Evolutionary conservation across 345 rosid species (phyloP), one percentile per base, ranked within the genome.

Genomic region (Cochlearia excelsa): DNA sequence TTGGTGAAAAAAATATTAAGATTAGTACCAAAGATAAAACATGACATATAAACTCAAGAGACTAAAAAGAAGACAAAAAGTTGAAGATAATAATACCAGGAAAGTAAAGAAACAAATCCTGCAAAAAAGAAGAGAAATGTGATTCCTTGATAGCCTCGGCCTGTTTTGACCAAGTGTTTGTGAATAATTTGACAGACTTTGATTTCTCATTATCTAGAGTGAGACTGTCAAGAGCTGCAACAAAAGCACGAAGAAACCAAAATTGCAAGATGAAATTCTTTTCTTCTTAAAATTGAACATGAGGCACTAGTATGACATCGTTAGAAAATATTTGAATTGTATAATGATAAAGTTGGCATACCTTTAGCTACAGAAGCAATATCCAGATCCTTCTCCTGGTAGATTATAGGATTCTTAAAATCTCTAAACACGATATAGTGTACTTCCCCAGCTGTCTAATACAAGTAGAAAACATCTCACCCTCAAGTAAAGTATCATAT

Each of bases 301-400:
- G 7, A 7, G 4, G 30, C 10, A 26, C 8, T 4, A 42, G 33
- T 34, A 47, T 54, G 57, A 7, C 26, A 1, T 29, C 26, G 23
- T 26, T 28, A 51, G 51, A 30, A 30, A 1, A 41, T 51, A 1
- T 38, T 29, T 27, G 33, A 46, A 9, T 43, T 9, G 28, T 30
- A 34, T 1, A 28, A 54, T 58, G 27, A 57, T 58, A 54, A 60
- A 34, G 66, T 7, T 49, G 28, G 57, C 54, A 66, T 74, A 92
- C 98, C 95, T 86, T 84, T 80, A 39, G 43, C 61, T 62, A 92
- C 75, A 29, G 69, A 64, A 64, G 73, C 82, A 46, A 82, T 54
- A 73, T 88, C 83, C 30, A 80, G 71, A 39, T 71, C 85, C 65
- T 73, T 77, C 52, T 77, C 82, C 48, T 66, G 62, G 73, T 72